Evolutionary conservation across 345 rosid genomes (phyloP).

Genomic region (Syzygium jambos): DNA sequence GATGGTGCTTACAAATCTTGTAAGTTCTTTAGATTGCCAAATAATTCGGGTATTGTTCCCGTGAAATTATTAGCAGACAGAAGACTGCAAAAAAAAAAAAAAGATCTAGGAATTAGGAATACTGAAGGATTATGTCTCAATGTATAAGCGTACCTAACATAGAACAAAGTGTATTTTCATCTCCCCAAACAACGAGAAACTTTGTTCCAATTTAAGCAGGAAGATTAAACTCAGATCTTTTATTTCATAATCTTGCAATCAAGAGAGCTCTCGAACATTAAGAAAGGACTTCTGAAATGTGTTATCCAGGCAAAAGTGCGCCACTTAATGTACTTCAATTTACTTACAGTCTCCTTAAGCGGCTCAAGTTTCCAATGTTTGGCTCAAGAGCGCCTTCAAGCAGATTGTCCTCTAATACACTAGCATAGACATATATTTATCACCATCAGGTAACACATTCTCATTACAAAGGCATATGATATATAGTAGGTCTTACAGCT

Average conservation of each 20-base stretch:
- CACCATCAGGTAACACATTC: not conserved
- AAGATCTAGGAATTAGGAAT: not conserved
- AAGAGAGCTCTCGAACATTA: not conserved
- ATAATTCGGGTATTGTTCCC: slow-evolving; percentile 64
- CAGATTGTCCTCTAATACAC: slow-evolving; percentile 56
- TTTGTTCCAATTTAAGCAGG: not conserved
- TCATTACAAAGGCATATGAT: not conserved
- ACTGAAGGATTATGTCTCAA: not conserved
- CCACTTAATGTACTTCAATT: not conserved
- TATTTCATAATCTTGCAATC: not conserved
- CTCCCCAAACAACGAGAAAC: not conserved
- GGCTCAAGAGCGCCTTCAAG: slow-evolving; percentile 55
- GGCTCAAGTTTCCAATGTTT: slow-evolving; percentile 54
- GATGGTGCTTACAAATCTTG: slow-evolving; percentile 59
- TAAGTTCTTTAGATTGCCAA: slow-evolving; percentile 50
- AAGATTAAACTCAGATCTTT: not conserved
- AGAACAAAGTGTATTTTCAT: not conserved
- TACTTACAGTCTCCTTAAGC: slow-evolving; percentile 20
- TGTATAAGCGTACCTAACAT: not conserved
- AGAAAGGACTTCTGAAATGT: not conserved
- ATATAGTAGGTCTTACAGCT: slow-evolving; percentile 36
- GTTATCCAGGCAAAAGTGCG: not conserved
- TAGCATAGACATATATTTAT: not conserved
- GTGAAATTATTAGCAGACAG: slow-evolving; percentile 70
- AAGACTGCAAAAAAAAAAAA: slow-evolving; percentile 23